Percentiles rank a stretch among this genome's conserved stretches.
Conservation (phyloP, 2,329 filamentous ascomycete species). For the Scytalidium sp. region DNA sequence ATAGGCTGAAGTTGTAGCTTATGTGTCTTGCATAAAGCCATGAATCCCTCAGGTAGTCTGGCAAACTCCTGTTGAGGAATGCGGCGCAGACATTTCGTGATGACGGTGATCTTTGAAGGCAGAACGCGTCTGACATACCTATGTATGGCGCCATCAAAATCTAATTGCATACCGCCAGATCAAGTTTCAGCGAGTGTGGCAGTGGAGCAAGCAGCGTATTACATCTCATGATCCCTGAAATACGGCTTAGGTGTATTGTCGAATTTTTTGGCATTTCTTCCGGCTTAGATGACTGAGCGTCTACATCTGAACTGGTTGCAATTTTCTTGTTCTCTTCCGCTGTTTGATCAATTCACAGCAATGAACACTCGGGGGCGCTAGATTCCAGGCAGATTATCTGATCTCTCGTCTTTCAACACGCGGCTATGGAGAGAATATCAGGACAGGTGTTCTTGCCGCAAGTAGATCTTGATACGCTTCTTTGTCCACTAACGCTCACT, state of each 20-base stretch:
- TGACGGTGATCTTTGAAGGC: constrained; percentile 12
- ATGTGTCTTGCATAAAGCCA: constrained; percentile 48
- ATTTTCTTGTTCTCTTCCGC: no score
- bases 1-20: constrained; percentile 56
- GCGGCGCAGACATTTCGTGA: constrained; percentile 28
- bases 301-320: no score
- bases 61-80: constrained; percentile 44
- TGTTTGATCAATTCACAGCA: no score
- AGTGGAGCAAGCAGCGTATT: constrained; percentile 40
- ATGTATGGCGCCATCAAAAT: neutral
- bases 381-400: no score
- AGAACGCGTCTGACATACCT: neutral
- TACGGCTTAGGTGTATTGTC: neutral
- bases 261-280: no score
- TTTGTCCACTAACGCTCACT: constrained; percentile 45
- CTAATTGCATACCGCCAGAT: neutral
- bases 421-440: neutral
- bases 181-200: constrained; percentile 50
- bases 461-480: constrained; percentile 11
- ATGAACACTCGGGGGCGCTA: no score
- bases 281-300: no score
- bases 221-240: constrained; percentile 9
- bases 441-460: constrained; percentile 8
- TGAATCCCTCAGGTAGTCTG: constrained; percentile 45
- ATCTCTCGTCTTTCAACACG: no score